A percentile compares a stretch with the other conserved stretches of the same genome.
Evolutionary conservation across 306 rosid genomes (phyloP).

Genomic region (Lotus japonicus): DNA sequence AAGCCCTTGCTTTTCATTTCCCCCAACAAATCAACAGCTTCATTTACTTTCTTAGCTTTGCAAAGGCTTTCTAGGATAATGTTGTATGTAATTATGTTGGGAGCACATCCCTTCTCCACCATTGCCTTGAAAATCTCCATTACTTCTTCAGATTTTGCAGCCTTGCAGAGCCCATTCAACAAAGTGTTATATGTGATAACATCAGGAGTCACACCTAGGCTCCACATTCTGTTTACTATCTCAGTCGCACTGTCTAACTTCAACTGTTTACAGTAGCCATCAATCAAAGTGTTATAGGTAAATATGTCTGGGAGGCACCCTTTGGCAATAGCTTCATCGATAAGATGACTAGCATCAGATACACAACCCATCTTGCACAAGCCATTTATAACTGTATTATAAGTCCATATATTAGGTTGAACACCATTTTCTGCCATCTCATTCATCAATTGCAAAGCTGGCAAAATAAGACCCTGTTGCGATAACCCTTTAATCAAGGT

Average conservation of each 20-base stretch:
- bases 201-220: constrained; percentile 78
- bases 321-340: constrained; percentile 61
- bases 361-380: constrained; percentile 89
- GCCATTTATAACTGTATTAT: constrained; percentile 69
- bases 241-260: constrained; percentile 62
- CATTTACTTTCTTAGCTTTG: constrained; percentile 55
- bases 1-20: constrained; percentile 55
- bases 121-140: constrained; percentile 60
- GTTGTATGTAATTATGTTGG: constrained; percentile 63
- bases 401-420: constrained; percentile 70
- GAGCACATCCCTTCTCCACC: constrained; percentile 62
- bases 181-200: constrained; percentile 79
- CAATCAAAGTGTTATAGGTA: constrained; percentile 78
- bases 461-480: constrained; percentile 66
- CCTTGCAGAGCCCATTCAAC: constrained; percentile 89
- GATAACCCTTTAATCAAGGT: constrained; percentile 75
- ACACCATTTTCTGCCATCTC: constrained; percentile 73
- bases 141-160: constrained; percentile 53
- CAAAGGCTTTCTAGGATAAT: constrained; percentile 76
- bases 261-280: constrained; percentile 75
- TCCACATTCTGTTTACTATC: constrained; percentile 60
- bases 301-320: constrained; percentile 80
- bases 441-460: constrained; percentile 75
- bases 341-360: constrained; percentile 60
- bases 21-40: constrained; percentile 55